Base-by-base conservation (phyloP, 768 basidiomycete species). In the Fomitopsis serialis region DNA sequence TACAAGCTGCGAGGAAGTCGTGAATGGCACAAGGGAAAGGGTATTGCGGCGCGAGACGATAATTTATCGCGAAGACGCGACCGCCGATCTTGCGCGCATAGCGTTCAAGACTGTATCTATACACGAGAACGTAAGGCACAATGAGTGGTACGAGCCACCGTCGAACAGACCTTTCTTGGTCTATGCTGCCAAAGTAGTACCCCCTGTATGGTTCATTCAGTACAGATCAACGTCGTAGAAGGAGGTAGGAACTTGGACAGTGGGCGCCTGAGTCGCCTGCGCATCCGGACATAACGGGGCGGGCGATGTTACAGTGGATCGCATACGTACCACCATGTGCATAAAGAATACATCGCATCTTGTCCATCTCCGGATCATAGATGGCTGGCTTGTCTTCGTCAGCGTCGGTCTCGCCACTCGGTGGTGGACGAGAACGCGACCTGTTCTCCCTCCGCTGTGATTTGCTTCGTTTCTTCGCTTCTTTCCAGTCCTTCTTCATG, bases 1-100 rank as follows among this genome's bases (percentile, higher is more conserved):
- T 60, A 92, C 90, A 98, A 8, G 93, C 86, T 2, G 96, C 90
- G 11, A 98, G 64, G 32, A 85, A 73, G 67, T 98, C 96, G 61
- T 97, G 94, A 7, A 98, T 70, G 1, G 87, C 91, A 58, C 91
- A 92, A 13, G 96, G 96, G 66, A 97, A 98, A 1, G 96, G 96
- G 61, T 96, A 98, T 69, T 98, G 96, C 0, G 96, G 96, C 13
- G 95, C 89, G n/a, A 95, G 80, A 36, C 88, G 80, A 62, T 91
- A 91, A 58, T 88, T 87, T 50, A 91, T 76, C 54, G 87, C 87
- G 61, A 96, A 91, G 12, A 92, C 88, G 45, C 96, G 81, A 1
- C 95, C 95, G 55, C 85, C 91, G 66, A 92, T 92, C 70, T 98
- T 98, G 40, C 94, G 82, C 6, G 95, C 95, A 62, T 84, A 82